Percentiles rank a stretch among this genome's conserved stretches.
Conservation (phyloP, 2,329 filamentous ascomycete species). For the Metarhizium album region DNA sequence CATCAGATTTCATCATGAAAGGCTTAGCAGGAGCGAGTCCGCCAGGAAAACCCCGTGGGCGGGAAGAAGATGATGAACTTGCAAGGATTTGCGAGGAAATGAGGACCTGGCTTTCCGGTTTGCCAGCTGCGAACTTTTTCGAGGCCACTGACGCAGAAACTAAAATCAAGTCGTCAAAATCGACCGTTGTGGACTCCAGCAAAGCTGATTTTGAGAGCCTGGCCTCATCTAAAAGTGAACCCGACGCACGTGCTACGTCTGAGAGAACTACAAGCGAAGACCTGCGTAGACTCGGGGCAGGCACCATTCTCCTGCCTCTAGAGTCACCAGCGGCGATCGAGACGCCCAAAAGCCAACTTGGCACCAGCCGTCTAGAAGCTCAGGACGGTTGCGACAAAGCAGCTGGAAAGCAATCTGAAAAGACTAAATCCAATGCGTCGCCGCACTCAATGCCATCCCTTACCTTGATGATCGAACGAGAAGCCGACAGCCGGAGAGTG, state of each 20-base stretch:
- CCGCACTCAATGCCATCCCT: not conserved
- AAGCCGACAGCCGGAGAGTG: not conserved
- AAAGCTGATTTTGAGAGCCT: not conserved
- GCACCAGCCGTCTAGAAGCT: not conserved
- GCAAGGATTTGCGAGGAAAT: slow-evolving; percentile 4
- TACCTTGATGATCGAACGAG: not conserved
- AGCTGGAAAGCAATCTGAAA: not conserved
- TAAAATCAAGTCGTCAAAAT: not conserved
- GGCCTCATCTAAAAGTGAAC: not conserved
- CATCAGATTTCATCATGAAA: not conserved
- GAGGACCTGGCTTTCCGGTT: slow-evolving; percentile 1
- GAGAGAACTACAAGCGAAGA: not conserved
- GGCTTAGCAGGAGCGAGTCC: not conserved
- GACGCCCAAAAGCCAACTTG: not conserved
- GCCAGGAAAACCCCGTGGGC: not conserved
- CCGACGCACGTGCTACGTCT: not conserved
- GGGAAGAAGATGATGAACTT: not conserved
- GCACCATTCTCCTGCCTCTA: not conserved
- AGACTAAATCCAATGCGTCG: not conserved
- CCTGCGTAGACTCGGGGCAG: not conserved
- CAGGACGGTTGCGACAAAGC: not conserved
- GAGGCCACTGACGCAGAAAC: not conserved
- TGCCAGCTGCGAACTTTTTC: not conserved
- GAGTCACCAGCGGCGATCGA: not conserved
- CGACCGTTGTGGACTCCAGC: not conserved